A percentile compares a stretch with the other conserved stretches of the same genome.
phyloP scores from a whole-genome alignment of 1,284 basidiomycete genomes.

The Tilletia horrida region DNA sequence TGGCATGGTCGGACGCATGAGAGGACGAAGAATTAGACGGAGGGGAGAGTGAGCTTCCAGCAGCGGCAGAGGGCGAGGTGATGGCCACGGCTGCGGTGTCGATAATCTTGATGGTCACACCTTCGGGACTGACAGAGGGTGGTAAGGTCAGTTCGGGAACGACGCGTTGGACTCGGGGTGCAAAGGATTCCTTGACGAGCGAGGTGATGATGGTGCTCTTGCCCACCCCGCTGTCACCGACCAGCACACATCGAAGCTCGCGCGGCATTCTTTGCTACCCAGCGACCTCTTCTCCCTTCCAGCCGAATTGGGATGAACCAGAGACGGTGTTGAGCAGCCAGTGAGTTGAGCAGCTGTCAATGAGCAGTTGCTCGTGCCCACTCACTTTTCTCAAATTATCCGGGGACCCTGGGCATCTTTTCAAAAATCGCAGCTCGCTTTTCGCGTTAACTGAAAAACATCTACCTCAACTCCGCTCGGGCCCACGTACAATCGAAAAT shows the following conservation, averaged over 20 bases:
- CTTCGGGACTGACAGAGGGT: constrained; percentile 50
- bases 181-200: constrained; percentile 79
- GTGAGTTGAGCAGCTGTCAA: too few relatives aligned
- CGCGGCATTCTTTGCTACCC: constrained; percentile 64
- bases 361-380: too few relatives aligned
- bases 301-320: too few relatives aligned
- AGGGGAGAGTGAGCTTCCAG: constrained; percentile 83
- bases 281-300: too few relatives aligned
- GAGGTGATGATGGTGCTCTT: constrained; percentile 51
- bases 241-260: constrained; percentile 86
- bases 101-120: constrained; percentile 51
- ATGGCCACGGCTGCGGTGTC: constrained; percentile 61
- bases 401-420: too few relatives aligned
- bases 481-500: too few relatives aligned
- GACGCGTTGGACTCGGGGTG: constrained; percentile 69
- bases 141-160: constrained; percentile 52
- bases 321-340: too few relatives aligned
- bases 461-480: too few relatives aligned
- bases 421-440: too few relatives aligned
- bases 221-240: constrained; percentile 74
- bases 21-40: constrained; percentile 69
- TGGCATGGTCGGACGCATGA: constrained; percentile 12
- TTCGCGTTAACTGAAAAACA: too few relatives aligned
- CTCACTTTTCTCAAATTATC: too few relatives aligned
- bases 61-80: constrained; percentile 89